phyloP scores from a whole-genome alignment of 106 monocot genomes.

The Allium sativum region DNA sequence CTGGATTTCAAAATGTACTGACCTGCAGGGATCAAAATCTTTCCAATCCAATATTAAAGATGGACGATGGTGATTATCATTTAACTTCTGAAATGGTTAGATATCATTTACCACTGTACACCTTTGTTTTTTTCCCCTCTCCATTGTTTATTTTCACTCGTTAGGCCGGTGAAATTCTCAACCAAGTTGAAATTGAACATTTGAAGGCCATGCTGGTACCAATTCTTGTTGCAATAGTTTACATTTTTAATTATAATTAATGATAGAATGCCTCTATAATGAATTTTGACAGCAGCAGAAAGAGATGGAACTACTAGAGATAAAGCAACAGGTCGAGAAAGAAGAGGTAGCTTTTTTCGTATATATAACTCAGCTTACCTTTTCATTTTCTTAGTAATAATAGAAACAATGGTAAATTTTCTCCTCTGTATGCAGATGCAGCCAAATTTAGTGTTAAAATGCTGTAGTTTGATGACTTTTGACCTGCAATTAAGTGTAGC shows the following conservation, averaged over 20 bases:
- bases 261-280: slow-evolving; percentile 6
- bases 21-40: slow-evolving; percentile 1
- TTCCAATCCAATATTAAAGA: slow-evolving; percentile 5
- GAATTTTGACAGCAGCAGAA: slow-evolving; percentile 36
- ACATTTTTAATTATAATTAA: background rate
- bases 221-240: background rate
- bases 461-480: no score
- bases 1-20: background rate
- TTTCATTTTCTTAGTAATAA: background rate
- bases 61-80: slow-evolving; percentile 1
- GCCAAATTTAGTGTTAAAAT: no score
- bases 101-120: background rate
- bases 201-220: slow-evolving; percentile 54
- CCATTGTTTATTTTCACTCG: background rate
- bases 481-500: no score
- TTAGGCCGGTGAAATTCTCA: slow-evolving; percentile 17
- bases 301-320: slow-evolving; percentile 40
- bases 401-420: no score
- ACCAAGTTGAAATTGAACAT: slow-evolving; percentile 26
- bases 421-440: no score
- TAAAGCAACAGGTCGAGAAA: slow-evolving; percentile 55
- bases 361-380: background rate
- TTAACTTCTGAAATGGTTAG: slow-evolving; percentile 21
- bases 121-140: background rate
- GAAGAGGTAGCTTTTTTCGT: slow-evolving; percentile 35